phyloP scores from a whole-genome alignment of 192 early-diverging fungal species.

The Entomortierella parvispora region DNA sequence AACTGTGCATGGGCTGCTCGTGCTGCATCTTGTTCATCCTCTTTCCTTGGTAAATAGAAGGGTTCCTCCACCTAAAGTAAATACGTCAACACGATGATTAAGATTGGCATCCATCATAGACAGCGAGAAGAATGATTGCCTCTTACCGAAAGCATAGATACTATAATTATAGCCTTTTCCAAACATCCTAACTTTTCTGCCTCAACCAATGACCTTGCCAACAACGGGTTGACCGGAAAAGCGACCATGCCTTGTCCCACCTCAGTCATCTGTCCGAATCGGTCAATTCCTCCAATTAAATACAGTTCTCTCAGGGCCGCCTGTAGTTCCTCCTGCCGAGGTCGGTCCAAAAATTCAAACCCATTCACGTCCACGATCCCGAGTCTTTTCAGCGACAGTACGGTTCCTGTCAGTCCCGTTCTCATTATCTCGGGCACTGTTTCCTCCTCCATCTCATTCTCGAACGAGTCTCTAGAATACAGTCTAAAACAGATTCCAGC shows the following conservation, averaged over 20 bases:
- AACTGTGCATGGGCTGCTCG: constrained; percentile 85
- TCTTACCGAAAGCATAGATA: constrained; percentile 85
- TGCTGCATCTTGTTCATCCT: constrained; percentile 81
- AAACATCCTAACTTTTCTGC: constrained; percentile 85
- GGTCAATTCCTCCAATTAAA: constrained; percentile 89
- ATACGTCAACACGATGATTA: not conserved
- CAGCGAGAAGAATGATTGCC: not conserved
- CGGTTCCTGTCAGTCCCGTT: constrained; percentile 90
- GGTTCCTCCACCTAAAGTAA: constrained; percentile 71
- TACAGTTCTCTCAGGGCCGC: constrained; percentile 91
- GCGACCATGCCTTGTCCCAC: constrained; percentile 90
- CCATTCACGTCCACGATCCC: constrained; percentile 89
- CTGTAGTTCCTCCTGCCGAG: constrained; percentile 80
- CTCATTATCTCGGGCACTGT: constrained; percentile 97
- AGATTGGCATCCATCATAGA: not conserved
- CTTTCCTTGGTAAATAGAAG: constrained; percentile 83
- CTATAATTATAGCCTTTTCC: constrained; percentile 90
- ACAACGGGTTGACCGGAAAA: constrained; percentile 91
- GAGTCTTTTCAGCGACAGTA: constrained; percentile 89
- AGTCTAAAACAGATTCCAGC: constrained; percentile 91
- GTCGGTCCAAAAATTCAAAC: constrained; percentile 97
- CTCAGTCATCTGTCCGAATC: constrained; percentile 82
- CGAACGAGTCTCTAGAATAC: constrained; percentile 86
- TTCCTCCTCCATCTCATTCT: constrained; percentile 81
- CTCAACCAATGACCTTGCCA: constrained; percentile 84